Evolutionary conservation across 192 early-diverging fungal species (phyloP).

Genomic region (Rhizophagus prolifer): DNA sequence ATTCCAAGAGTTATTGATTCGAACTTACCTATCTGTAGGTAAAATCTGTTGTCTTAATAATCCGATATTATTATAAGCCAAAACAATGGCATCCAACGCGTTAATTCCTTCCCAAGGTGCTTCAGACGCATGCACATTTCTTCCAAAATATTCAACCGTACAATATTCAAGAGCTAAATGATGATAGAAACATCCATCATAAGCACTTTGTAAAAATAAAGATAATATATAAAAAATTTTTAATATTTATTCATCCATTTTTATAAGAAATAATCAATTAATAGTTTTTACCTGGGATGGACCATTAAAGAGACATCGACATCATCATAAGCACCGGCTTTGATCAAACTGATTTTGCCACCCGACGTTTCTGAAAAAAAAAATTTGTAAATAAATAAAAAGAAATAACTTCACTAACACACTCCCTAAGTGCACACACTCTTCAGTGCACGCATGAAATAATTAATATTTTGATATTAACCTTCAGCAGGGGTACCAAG

Average conservation of each 20-base stretch:
- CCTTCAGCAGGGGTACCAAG: conserved; percentile 80
- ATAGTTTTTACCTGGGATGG: conserved; percentile 59
- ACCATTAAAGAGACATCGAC: conserved; percentile 77
- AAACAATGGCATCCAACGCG: conserved; percentile 73
- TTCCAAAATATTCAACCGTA: conserved; percentile 68
- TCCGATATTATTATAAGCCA: conserved; percentile 63
- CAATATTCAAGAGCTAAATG: conserved; percentile 46
- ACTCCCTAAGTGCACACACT: no score
- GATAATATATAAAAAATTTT: neutral
- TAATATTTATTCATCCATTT: neutral
- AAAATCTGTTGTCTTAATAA: conserved; percentile 74
- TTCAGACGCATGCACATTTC: conserved; percentile 68
- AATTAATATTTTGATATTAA: neutral
- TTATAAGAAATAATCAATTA: neutral
- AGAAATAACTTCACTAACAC: no score
- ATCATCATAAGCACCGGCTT: conserved; percentile 68
- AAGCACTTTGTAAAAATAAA: conserved; percentile 33
- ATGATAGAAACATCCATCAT: conserved; percentile 47
- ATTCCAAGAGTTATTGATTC: neutral
- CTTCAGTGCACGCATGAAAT: no score
- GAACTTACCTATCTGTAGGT: conserved; percentile 50
- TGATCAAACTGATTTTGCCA: conserved; percentile 73
- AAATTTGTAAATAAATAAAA: neutral
- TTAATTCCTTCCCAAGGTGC: conserved; percentile 54
- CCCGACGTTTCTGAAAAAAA: conserved; percentile 50